Evolutionary conservation across 208 protist species (phyloP), one percentile per base, ranked within the genome.

Genomic region (Leishmania lainsoni): DNA sequence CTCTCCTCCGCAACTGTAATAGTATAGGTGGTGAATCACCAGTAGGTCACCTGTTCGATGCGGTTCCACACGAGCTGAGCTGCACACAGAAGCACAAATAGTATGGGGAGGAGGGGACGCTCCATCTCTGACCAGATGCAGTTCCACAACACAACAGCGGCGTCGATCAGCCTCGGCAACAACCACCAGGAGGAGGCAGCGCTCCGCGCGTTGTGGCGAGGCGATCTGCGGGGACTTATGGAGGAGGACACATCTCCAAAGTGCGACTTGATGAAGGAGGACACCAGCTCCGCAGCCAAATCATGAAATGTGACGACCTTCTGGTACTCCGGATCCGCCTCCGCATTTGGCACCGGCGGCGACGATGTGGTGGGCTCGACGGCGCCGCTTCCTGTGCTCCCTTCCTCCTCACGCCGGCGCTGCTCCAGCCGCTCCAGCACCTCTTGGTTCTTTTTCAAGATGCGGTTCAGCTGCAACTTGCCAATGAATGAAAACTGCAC

Each of bases 221-320:
- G 6, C 8, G 51, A 42, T 45, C 17, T 5, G 5, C 22, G 5
- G 20, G 5, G 39, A 49, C 14, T 26, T 63, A 16, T 14, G 69
- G 17, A 78, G 54, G 14, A 17, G 58, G 29, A 48, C 9, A 80
- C 69, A 14, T 80, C 48, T 1, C 81, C 81, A 26, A 84, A 76
- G 45, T 80, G 22, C 2, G 75, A 63, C 14, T 66, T 77, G 12
- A 63, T 80, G 76, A 80, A 77, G 48, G 76, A 54, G 4, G 65
- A 49, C 16, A 84, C 81, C 2, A 84, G 75, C 54, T 80, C 73
- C 32, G 81, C 61, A 45, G 70, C 52, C 49, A 84, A 73, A 22
- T 84, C 81, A 35, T 75, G 54, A 35, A 84, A 80, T 49, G 75
- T 84, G 5, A 80, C 58, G 54, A 84, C 56, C 42, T 84, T 84